phyloP scores from a whole-genome alignment of 768 basidiomycete species.

The Paxillus rubicundulus region DNA sequence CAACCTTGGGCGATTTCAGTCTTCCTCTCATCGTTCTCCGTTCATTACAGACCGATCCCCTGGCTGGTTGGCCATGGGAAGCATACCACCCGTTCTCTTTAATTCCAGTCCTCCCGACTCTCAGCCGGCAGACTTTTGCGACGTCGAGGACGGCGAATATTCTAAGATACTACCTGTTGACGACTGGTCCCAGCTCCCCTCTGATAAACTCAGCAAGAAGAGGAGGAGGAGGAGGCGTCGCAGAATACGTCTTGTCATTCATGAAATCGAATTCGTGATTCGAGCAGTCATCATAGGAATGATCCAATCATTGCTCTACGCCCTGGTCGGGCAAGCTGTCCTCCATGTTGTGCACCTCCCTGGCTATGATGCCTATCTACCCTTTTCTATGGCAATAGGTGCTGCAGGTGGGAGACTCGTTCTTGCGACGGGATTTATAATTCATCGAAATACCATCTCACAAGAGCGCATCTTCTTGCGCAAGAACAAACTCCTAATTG shows the following conservation, averaged over 20 bases:
- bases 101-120: not conserved
- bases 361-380: not conserved
- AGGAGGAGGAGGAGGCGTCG: not conserved
- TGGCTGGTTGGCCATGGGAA: not conserved
- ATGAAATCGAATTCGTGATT: not conserved
- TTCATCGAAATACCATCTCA: not conserved
- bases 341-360: not conserved
- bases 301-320: not conserved
- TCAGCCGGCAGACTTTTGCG: not conserved
- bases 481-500: not conserved
- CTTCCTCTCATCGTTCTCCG: no score
- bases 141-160: not conserved
- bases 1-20: no score
- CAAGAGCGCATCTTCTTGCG: not conserved
- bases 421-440: not conserved
- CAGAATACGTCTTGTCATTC: not conserved
- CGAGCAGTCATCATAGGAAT: not conserved
- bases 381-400: not conserved
- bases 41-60: not conserved
- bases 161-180: not conserved
- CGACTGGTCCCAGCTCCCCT: not conserved
- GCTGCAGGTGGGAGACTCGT: not conserved
- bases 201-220: not conserved
- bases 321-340: conserved; percentile 1
- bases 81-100: not conserved